phyloP scores from a whole-genome alignment of 2,329 filamentous ascomycete genomes.

The Botrytis pseudocinerea region DNA sequence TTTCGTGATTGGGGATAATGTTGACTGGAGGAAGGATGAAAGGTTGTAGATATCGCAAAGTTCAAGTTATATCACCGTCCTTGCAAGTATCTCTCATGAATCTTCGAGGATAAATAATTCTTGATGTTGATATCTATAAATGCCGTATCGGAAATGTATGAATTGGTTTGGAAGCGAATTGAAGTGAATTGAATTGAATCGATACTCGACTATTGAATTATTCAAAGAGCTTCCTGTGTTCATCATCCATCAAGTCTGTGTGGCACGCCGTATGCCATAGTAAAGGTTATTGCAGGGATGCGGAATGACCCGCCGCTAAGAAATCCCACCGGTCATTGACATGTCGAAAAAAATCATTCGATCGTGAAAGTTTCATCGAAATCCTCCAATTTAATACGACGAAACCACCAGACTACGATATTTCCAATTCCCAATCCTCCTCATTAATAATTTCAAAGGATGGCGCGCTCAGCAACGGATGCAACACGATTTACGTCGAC shows the following conservation, averaged over 20 bases:
- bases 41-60: neutral
- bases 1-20: neutral
- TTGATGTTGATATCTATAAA: neutral
- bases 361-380: slow-evolving; percentile 17
- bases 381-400: slow-evolving; percentile 30
- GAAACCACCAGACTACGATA: slow-evolving; percentile 7
- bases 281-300: slow-evolving; percentile 21
- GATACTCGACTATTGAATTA: neutral
- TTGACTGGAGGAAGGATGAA: neutral
- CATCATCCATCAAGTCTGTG: neutral
- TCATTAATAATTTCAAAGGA: slow-evolving; percentile 27
- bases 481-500: slow-evolving; percentile 77
- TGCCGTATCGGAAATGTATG: neutral
- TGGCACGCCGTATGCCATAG: neutral
- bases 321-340: slow-evolving; percentile 29
- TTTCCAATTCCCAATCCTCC: neutral
- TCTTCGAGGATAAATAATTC: neutral
- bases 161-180: no score
- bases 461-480: slow-evolving; percentile 71
- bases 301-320: slow-evolving; percentile 33
- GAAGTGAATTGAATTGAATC: neutral
- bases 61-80: neutral
- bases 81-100: neutral
- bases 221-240: neutral
- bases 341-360: slow-evolving; percentile 34